These are phyloP conservation scores for Metschnikowia peoriensis DNA, from an alignment of 805 yeast species.

Conservation along the genomic window DNA sequence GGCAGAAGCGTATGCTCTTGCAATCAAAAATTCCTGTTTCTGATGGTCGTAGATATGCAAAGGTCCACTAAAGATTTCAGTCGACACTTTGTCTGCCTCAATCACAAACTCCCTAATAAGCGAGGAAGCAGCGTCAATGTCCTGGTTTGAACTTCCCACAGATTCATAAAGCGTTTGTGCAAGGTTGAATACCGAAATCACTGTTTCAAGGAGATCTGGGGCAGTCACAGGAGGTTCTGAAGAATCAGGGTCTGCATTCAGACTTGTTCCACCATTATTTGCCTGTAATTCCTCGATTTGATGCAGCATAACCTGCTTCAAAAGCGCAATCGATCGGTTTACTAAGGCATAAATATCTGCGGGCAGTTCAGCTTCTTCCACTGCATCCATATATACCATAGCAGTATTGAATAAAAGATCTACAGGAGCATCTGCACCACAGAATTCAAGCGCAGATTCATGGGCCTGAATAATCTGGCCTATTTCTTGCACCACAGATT, in stretches of 20 bases:
- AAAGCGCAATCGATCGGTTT: slow-evolving; percentile 17
- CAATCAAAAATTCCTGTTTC: slow-evolving; percentile 30
- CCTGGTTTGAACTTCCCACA: neutral
- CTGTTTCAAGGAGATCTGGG: slow-evolving; percentile 34
- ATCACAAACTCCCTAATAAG: slow-evolving; percentile 22
- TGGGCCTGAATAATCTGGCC: slow-evolving; percentile 35
- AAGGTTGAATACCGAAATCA: slow-evolving; percentile 27
- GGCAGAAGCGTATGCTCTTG: slow-evolving; percentile 21
- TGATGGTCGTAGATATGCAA: slow-evolving; percentile 17
- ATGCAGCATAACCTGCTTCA: slow-evolving; percentile 24
- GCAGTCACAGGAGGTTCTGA: slow-evolving; percentile 30
- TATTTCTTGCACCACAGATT: slow-evolving; percentile 42
- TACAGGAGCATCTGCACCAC: slow-evolving; percentile 12
- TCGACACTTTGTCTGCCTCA: slow-evolving; percentile 20
- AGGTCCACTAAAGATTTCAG: slow-evolving; percentile 19
- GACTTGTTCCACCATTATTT: neutral
- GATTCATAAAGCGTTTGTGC: slow-evolving; percentile 32
- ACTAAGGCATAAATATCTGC: neutral
- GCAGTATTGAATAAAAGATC: slow-evolving; percentile 50
- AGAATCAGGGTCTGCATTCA: slow-evolving; percentile 10
- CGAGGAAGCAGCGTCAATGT: slow-evolving; percentile 6
- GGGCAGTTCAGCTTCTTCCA: slow-evolving; percentile 34
- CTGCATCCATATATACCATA: slow-evolving; percentile 45
- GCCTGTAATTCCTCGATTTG: slow-evolving; percentile 29
- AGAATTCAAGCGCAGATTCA: slow-evolving; percentile 33